Base-by-base conservation (phyloP, 2,329 filamentous ascomycete genomes). In the Chaetomium sp. region DNA sequence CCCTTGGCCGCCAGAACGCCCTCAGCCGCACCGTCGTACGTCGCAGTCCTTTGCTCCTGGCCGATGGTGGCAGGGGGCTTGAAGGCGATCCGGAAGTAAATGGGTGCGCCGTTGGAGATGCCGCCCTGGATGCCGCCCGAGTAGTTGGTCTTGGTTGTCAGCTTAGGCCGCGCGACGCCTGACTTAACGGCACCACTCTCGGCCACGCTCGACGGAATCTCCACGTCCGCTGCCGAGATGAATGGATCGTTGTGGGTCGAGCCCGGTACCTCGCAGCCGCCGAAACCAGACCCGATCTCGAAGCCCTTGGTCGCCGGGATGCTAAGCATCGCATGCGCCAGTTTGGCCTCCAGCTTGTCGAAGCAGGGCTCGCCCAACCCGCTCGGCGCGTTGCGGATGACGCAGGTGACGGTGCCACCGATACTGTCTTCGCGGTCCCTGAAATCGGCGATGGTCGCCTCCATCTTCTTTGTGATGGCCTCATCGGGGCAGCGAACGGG, bases 231-330 rank as follows among this genome's bases (percentile, higher is more conserved):
- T 16, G 86, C 81, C 63, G 83, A 82, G 70, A 94, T 80, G 78
- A 96, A 97, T 62, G 91, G 82, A 77, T 98, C 94, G 76, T 98
- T 98, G 85, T 98, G 93, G 62, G 84, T 84, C n/a, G 90, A 95
- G 25, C 95, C 94, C 1, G 90, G 90, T 47, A 98, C 85, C 75
- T 93, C 90, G 73, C 90, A 90, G 65, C 95, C 94, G 58, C 84
- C 88, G 77, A 98, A 98, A 13, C 95, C 95, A 60, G 91, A 96
- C 62, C 95, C 95, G 70, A 98, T 89, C 76, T 98, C 94, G 75
- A 98, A 98, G 62, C 90, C 94, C 81, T 98, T 99, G 45, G 91
- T 94, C 3, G 95, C 93, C 5, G 95, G 95, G 72, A 98, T 97
- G 75, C 88, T 92, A 68, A 98, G 85, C 91, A 99, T 98, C 57